These are phyloP conservation scores for Lithospermum erythrorhizon DNA, from an alignment of 257 asterid genomes.

Conservation along the genomic window DNA sequence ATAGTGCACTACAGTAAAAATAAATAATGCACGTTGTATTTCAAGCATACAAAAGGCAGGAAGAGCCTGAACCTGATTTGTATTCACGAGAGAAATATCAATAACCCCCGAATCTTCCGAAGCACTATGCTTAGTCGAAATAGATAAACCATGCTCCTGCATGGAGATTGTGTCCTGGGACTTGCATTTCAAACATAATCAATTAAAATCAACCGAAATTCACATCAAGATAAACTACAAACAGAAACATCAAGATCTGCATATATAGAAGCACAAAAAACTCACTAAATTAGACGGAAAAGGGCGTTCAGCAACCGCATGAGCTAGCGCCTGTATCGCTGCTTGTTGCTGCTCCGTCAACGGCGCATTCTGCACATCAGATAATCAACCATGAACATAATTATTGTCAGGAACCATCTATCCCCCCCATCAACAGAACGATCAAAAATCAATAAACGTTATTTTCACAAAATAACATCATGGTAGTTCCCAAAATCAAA, in stretches of 20 bases:
- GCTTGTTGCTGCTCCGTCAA: slow-evolving; percentile 91
- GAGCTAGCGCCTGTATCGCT: slow-evolving; percentile 82
- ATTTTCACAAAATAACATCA: too few species aligned
- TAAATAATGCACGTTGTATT: too few species aligned
- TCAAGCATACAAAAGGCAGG: too few species aligned
- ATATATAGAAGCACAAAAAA: not conserved
- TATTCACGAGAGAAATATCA: slow-evolving; percentile 69
- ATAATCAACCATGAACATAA: not conserved
- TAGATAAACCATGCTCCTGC: slow-evolving; percentile 47
- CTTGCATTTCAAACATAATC: slow-evolving; percentile 20
- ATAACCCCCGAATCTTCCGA: slow-evolving; percentile 59
- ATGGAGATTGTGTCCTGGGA: slow-evolving; percentile 50
- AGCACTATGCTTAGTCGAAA: slow-evolving; percentile 43
- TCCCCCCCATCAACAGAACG: too few species aligned
- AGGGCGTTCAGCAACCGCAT: slow-evolving; percentile 89
- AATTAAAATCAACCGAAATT: slow-evolving; percentile 3
- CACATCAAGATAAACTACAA: not conserved
- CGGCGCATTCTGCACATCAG: slow-evolving; percentile 57
- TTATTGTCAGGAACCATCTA: not conserved
- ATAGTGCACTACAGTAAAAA: too few species aligned
- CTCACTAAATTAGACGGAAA: slow-evolving; percentile 74
- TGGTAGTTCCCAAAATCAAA: too few species aligned
- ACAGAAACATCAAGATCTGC: not conserved
- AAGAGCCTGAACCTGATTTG: slow-evolving; percentile 53
- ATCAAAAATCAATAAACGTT: too few species aligned